phyloP scores from a whole-genome alignment of 202 grass and related monocot genomes.

The Schoenoplectus triqueter region DNA sequence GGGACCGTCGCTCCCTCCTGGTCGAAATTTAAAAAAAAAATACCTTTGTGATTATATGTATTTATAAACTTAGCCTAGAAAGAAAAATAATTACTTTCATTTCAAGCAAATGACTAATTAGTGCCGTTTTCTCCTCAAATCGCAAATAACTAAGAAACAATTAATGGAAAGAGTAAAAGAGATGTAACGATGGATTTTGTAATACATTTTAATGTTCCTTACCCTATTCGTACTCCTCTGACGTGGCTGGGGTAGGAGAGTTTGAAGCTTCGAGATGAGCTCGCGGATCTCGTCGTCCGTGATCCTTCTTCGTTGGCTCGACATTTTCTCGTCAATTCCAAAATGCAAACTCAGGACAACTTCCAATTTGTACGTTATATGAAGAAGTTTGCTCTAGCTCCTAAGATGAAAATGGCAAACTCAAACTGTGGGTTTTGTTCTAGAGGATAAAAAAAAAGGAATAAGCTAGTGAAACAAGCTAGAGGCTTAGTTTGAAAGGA shows the following conservation, averaged over 20 bases:
- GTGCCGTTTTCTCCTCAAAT: too few relatives aligned
- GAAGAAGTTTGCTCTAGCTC: neutral
- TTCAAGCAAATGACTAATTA: too few relatives aligned
- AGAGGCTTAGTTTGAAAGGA: conserved; percentile 9
- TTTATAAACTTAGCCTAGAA: too few relatives aligned
- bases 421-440: neutral
- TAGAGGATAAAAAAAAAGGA: neutral
- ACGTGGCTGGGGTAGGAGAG: conserved; percentile 36
- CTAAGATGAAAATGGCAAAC: neutral
- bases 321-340: conserved; percentile 25
- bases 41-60: too few relatives aligned
- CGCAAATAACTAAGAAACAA: neutral
- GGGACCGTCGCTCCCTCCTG: too few relatives aligned
- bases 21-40: too few relatives aligned
- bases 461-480: conserved; percentile 4
- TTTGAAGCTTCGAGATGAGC: conserved; percentile 44
- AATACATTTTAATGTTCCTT: conserved; percentile 5
- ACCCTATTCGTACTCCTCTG: conserved; percentile 29
- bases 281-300: conserved; percentile 44
- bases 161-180: neutral
- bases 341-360: neutral
- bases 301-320: conserved; percentile 42
- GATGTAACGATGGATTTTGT: neutral
- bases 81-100: too few relatives aligned
- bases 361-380: neutral